Evolutionary conservation across 202 grass and related monocot genomes (phyloP).

Genomic region (Carex sylvatica): DNA sequence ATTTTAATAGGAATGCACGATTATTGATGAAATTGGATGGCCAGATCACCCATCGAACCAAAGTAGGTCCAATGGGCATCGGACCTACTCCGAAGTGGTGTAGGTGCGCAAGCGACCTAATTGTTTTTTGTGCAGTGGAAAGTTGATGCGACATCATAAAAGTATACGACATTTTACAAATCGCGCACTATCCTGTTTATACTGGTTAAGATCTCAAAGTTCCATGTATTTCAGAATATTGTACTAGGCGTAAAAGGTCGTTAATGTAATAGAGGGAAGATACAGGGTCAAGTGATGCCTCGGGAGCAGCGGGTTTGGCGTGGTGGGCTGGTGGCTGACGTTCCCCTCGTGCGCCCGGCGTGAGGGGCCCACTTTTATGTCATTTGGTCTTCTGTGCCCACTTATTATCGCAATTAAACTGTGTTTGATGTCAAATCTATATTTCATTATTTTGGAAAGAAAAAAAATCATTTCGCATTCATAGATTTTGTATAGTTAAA

Average conservation of each 20-base stretch:
- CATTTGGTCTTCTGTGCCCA: neutral
- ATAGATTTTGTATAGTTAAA: neutral
- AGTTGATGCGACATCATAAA: neutral
- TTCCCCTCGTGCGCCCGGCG: conserved; percentile 41
- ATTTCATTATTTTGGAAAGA: neutral
- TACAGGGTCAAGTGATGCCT: neutral
- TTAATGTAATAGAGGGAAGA: neutral
- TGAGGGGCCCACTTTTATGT: conserved; percentile 14
- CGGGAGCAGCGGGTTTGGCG: conserved; percentile 11
- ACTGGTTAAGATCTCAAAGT: neutral
- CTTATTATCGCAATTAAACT: no score
- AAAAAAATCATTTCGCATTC: neutral
- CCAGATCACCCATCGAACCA: no score
- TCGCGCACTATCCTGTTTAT: neutral
- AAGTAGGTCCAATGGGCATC: no score
- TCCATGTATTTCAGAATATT: no score
- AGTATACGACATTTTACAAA: neutral
- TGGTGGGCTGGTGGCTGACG: conserved; percentile 12
- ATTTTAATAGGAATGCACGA: no score
- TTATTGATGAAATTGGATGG: no score
- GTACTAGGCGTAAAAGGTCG: neutral
- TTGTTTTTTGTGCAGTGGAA: neutral
- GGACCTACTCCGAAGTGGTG: no score
- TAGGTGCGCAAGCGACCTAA: conserved; percentile 23
- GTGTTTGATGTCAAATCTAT: neutral